phyloP scores from a whole-genome alignment of 805 yeast species.

The Myxozyma kluyveri region DNA sequence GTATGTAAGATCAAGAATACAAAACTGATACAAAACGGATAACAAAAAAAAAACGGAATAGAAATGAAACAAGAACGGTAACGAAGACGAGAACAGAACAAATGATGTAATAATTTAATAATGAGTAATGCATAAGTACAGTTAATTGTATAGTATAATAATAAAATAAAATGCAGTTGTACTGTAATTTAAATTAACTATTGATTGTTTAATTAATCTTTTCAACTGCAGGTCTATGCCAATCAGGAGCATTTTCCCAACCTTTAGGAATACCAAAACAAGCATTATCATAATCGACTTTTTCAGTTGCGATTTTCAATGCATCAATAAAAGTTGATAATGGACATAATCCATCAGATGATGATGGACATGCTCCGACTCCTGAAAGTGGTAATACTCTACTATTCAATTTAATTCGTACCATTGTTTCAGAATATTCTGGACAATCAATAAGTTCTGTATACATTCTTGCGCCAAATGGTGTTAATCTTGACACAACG shows the following conservation, averaged over 20 bases:
- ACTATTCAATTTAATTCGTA: conserved; percentile 41
- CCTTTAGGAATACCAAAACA: conserved; percentile 34
- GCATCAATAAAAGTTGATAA: conserved; percentile 34
- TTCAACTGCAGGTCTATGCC: conserved; percentile 13
- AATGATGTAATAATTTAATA: too few species aligned
- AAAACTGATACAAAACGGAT: too few species aligned
- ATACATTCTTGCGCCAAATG: conserved; percentile 44
- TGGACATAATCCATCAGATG: conserved; percentile 39
- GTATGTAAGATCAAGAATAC: too few species aligned
- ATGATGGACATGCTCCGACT: conserved; percentile 38
- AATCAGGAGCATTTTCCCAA: conserved; percentile 28
- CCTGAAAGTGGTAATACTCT: conserved; percentile 41
- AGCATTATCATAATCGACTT: conserved; percentile 34
- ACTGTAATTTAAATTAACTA: not conserved
- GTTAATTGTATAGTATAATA: too few species aligned
- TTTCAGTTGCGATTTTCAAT: conserved; percentile 32
- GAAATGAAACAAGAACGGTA: too few species aligned
- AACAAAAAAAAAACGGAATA: too few species aligned
- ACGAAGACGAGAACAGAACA: too few species aligned
- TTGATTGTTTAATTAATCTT: not conserved
- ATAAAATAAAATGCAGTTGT: not conserved
- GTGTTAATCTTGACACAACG: conserved; percentile 42
- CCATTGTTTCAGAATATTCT: conserved; percentile 29
- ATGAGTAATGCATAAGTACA: too few species aligned
- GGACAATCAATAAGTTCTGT: conserved; percentile 42